phyloP scores from a whole-genome alignment of 257 asterid genomes.

The Fraxinus anomala region DNA sequence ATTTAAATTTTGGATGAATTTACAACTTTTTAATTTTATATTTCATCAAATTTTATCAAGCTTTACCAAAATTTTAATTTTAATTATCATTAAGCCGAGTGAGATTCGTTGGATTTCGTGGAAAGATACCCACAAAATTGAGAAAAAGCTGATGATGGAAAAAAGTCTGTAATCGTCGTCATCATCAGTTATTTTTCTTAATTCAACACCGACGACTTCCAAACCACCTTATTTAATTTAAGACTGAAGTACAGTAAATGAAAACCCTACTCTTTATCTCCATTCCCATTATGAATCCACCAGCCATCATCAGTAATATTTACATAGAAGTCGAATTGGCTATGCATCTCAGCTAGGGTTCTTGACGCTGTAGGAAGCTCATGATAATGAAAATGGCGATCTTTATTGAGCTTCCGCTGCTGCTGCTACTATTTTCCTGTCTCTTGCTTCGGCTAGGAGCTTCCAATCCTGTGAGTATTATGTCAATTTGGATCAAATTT shows the following conservation, averaged over 20 bases:
- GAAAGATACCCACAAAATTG: no score
- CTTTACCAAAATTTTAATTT: no score
- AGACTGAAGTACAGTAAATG: neutral
- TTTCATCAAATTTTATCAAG: no score
- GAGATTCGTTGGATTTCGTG: no score
- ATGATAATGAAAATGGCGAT: conserved; percentile 34
- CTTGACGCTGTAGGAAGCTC: conserved; percentile 5
- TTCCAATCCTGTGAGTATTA: conserved; percentile 45
- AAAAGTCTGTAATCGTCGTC: neutral
- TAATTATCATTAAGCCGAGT: no score
- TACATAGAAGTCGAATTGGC: neutral
- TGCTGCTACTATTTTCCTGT: conserved; percentile 32
- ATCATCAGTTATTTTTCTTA: neutral
- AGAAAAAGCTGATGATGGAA: no score
- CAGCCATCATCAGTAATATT: neutral
- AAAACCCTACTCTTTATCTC: neutral
- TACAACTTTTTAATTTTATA: no score
- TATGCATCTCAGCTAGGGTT: conserved; percentile 24
- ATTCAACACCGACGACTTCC: neutral
- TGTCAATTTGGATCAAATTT: neutral
- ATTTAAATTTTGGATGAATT: no score
- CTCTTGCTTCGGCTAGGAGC: conserved; percentile 38
- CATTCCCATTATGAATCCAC: neutral
- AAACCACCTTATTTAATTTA: neutral
- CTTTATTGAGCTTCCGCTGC: conserved; percentile 22